Evolutionary conservation across 139 green algal genomes (phyloP).

Genomic region (Desmodesmus armatus): DNA sequence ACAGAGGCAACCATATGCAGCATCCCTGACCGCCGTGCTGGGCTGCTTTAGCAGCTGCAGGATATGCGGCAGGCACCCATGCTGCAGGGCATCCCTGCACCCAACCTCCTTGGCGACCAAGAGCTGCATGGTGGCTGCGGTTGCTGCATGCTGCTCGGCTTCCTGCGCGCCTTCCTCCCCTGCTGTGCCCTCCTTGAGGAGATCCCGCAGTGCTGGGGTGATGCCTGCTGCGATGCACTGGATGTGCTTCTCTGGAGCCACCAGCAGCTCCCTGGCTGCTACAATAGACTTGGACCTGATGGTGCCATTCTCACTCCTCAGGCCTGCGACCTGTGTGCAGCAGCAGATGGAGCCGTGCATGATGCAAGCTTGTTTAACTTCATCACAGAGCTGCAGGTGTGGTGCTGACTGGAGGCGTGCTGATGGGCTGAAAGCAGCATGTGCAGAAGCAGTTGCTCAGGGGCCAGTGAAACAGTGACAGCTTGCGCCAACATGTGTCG

Average conservation of each 20-base stretch:
- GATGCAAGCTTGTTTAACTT: too few relatives aligned
- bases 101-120: slow-evolving; percentile 55
- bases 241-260: slow-evolving; percentile 43
- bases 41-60: slow-evolving; percentile 53
- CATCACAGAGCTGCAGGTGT: too few relatives aligned
- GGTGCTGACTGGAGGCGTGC: too few relatives aligned
- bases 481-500: neutral
- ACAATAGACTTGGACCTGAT: slow-evolving; percentile 62
- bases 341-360: too few relatives aligned
- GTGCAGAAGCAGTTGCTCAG: too few relatives aligned
- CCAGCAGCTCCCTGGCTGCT: slow-evolving; percentile 63
- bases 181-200: slow-evolving; percentile 50
- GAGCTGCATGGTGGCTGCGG: slow-evolving; percentile 24
- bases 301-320: slow-evolving; percentile 16
- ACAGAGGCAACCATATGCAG: slow-evolving; percentile 49
- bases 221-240: slow-evolving; percentile 67
- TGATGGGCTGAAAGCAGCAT: too few relatives aligned
- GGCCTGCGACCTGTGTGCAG: slow-evolving; percentile 52
- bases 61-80: slow-evolving; percentile 54
- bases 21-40: slow-evolving; percentile 41
- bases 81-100: slow-evolving; percentile 58
- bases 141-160: neutral
- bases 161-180: neutral
- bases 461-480: too few relatives aligned
- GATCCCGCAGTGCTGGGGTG: slow-evolving; percentile 55